Conservation (phyloP, 2,329 filamentous ascomycete genomes). For the Colletotrichum camelliae region DNA sequence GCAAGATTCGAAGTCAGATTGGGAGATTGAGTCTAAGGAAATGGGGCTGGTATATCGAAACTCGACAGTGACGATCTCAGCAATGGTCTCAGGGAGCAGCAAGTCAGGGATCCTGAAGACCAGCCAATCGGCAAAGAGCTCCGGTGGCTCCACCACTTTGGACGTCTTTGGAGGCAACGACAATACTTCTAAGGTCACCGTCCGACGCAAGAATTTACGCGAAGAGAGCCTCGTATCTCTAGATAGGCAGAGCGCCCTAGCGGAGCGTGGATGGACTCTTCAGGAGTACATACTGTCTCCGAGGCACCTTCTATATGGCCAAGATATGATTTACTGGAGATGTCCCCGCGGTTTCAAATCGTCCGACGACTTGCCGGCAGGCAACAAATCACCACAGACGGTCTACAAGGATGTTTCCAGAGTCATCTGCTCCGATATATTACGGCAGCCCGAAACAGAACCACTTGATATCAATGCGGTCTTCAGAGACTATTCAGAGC, state of each 20-base stretch:
- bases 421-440: background rate
- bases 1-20: constrained; percentile 22
- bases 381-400: background rate
- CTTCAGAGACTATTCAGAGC: background rate
- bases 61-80: background rate
- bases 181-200: background rate
- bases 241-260: background rate
- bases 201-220: background rate
- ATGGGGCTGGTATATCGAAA: constrained; percentile 16
- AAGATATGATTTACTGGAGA: background rate
- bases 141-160: background rate
- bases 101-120: background rate
- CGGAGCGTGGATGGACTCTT: background rate
- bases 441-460: background rate
- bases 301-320: background rate
- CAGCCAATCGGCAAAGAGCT: background rate
- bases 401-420: background rate
- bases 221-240: background rate
- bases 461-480: background rate
- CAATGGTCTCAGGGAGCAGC: background rate
- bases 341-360: background rate
- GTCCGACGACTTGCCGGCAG: background rate
- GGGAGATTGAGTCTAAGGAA: constrained; percentile 14
- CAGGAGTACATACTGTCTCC: constrained; percentile 3
- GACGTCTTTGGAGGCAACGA: background rate